Conservation (phyloP, 306 rosid genomes). For the Hylodesmum podocarpum region DNA sequence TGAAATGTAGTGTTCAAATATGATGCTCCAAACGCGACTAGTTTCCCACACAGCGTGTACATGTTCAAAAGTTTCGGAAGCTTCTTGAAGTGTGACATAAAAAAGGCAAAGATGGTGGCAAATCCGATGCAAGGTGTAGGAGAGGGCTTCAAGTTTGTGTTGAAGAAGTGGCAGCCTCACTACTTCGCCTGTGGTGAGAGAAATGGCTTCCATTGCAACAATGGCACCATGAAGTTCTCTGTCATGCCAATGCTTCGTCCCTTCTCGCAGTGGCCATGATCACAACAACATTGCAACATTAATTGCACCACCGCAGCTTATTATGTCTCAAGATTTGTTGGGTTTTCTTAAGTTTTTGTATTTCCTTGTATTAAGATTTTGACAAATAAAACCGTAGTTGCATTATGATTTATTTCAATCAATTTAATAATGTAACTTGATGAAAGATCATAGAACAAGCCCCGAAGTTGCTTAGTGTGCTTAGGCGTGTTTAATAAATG, state of each 20-base stretch:
- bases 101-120: conserved; percentile 40
- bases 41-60: conserved; percentile 58
- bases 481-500: no score
- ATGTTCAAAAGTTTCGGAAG: conserved; percentile 41
- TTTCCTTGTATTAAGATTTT: background rate
- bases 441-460: no score
- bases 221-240: conserved; percentile 67
- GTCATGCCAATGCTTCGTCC: conserved; percentile 47
- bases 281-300: no score
- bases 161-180: conserved; percentile 51
- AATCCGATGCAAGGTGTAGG: conserved; percentile 51
- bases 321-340: background rate
- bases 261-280: conserved; percentile 33
- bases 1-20: conserved; percentile 60
- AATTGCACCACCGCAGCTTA: background rate
- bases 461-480: no score
- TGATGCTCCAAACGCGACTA: conserved; percentile 47
- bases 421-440: no score
- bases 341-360: background rate
- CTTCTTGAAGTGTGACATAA: conserved; percentile 52
- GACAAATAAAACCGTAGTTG: no score
- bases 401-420: no score
- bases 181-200: conserved; percentile 65
- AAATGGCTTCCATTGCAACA: conserved; percentile 59
- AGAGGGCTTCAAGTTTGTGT: conserved; percentile 51